Evolutionary conservation across 495 filamentous ascomycete genomes (phyloP).

Genomic region (Alectoria sarmentosa): DNA sequence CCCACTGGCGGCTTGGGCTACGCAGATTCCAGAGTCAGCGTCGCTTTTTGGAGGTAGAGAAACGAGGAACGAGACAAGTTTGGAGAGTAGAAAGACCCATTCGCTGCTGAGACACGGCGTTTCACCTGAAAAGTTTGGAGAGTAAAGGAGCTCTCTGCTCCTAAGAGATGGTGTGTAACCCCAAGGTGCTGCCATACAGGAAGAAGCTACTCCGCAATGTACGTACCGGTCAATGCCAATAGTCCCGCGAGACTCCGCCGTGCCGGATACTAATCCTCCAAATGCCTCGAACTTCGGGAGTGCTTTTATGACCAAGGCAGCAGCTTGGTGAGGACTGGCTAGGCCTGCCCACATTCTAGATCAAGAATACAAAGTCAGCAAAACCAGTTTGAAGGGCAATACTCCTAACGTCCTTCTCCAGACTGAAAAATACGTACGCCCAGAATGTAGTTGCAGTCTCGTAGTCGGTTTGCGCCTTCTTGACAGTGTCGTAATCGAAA

Average conservation of each 20-base stretch:
- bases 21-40: neutral
- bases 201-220: neutral
- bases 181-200: neutral
- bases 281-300: slow-evolving; percentile 79
- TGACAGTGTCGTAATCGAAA: slow-evolving; percentile 89
- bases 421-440: too few relatives aligned
- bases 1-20: slow-evolving; percentile 85
- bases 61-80: too few relatives aligned
- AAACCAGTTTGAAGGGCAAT: too few relatives aligned
- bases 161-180: too few relatives aligned
- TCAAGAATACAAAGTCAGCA: too few relatives aligned
- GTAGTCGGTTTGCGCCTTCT: slow-evolving; percentile 67
- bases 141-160: too few relatives aligned
- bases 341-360: slow-evolving; percentile 90
- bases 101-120: too few relatives aligned
- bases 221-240: slow-evolving; percentile 48
- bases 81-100: too few relatives aligned
- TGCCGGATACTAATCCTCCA: slow-evolving; percentile 73
- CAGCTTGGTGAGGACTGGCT: slow-evolving; percentile 70
- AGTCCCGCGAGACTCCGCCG: slow-evolving; percentile 78
- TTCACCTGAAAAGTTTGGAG: too few relatives aligned
- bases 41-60: neutral
- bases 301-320: slow-evolving; percentile 62
- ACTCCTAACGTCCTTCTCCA: too few relatives aligned
- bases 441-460: slow-evolving; percentile 83